Percentiles rank a stretch among this genome's conserved stretches.
Evolutionary conservation across 352 stramenopile genomes (phyloP).

Genomic region (Blastocystis hominis): DNA sequence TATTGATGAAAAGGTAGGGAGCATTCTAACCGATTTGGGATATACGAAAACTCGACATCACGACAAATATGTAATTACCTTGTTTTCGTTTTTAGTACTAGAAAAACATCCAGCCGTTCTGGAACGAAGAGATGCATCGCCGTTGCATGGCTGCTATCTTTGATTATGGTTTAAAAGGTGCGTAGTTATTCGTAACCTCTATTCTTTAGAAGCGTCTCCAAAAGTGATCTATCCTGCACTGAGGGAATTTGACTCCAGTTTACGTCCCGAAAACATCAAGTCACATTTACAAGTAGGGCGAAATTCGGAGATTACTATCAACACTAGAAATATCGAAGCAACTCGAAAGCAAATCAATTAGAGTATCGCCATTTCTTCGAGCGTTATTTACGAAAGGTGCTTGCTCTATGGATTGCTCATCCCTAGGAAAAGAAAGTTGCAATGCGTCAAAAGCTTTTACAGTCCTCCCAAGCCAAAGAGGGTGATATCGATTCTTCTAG

Average conservation of each 20-base stretch:
- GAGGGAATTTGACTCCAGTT: background rate
- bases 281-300: slow-evolving; percentile 39
- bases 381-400: slow-evolving; percentile 25
- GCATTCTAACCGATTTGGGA: slow-evolving; percentile 48
- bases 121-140: slow-evolving; percentile 54
- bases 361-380: slow-evolving; percentile 53
- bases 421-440: slow-evolving; percentile 40
- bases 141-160: slow-evolving; percentile 50
- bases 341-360: slow-evolving; percentile 54
- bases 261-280: slow-evolving; percentile 52
- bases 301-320: background rate
- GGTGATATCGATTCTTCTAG: background rate
- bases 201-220: slow-evolving; percentile 29
- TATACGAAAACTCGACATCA: slow-evolving; percentile 54
- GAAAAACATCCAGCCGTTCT: slow-evolving; percentile 58
- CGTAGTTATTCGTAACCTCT: background rate
- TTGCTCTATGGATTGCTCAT: background rate
- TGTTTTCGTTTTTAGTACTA: background rate
- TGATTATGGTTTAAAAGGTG: slow-evolving; percentile 48
- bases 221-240: slow-evolving; percentile 53
- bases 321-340: slow-evolving; percentile 47
- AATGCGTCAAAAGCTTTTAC: background rate
- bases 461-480: background rate
- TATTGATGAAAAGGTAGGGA: slow-evolving; percentile 49
- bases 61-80: slow-evolving; percentile 36